A percentile compares a stretch with the other conserved stretches of the same genome.
These are phyloP conservation scores for Graphilbum fragrans DNA, from an alignment of 2,329 filamentous ascomycete genomes.

Conservation along the genomic window DNA sequence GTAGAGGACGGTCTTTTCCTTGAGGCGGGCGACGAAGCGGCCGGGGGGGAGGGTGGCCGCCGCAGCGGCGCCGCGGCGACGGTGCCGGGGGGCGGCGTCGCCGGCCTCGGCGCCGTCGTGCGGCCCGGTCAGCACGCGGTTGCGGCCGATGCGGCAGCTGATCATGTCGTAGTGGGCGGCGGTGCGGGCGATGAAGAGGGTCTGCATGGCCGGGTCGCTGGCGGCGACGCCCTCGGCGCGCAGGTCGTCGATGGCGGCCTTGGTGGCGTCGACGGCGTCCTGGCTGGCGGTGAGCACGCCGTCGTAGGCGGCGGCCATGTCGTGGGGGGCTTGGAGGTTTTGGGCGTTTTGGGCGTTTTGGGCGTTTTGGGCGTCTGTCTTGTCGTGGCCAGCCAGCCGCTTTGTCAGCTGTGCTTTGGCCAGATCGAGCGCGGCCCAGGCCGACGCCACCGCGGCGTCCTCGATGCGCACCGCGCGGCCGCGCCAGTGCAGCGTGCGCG, in stretches of 20 bases:
- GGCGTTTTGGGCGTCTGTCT: conserved; percentile 31
- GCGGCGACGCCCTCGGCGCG: conserved; percentile 71
- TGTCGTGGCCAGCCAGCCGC: conserved; percentile 33
- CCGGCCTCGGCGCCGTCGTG: conserved; percentile 60
- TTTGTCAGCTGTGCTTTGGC: conserved; percentile 38
- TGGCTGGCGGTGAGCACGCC: conserved; percentile 82
- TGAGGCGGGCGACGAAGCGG: conserved; percentile 65
- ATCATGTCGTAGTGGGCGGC: conserved; percentile 91
- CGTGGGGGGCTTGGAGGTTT: conserved; percentile 22
- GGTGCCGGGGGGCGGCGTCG: conserved; percentile 26
- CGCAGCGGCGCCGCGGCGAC: conserved; percentile 22
- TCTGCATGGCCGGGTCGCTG: conserved; percentile 79
- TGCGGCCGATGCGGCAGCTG: conserved; percentile 88
- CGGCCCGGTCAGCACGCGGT: conserved; percentile 74
- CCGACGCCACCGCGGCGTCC: conserved; percentile 81
- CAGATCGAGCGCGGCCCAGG: conserved; percentile 56
- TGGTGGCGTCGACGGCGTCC: conserved; percentile 87
- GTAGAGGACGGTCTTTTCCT: conserved; percentile 81
- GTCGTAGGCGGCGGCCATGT: conserved; percentile 80
- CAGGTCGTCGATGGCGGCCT: conserved; percentile 85
- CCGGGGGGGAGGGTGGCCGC: conserved; percentile 39
- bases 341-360: conserved; percentile 29
- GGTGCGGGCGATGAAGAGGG: conserved; percentile 81
- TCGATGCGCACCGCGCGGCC: conserved; percentile 77
- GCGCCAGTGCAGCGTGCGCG: conserved; percentile 75